Conservation (phyloP, 2,329 filamentous ascomycete genomes). For the Pseudonectria buxi region DNA sequence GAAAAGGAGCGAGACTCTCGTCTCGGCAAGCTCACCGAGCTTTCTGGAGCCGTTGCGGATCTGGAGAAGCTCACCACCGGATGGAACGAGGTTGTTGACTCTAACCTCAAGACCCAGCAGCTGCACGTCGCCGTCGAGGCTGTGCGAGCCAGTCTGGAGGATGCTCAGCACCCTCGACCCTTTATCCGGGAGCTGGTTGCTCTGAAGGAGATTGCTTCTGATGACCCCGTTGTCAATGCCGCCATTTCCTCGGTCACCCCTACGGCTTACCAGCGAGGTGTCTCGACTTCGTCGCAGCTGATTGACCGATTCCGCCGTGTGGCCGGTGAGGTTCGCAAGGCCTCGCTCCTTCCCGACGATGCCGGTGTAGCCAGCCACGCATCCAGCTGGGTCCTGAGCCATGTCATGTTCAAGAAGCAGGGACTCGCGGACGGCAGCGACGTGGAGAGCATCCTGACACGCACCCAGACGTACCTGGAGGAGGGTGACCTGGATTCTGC, state of each 20-base stretch:
- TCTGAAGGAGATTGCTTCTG: constrained; percentile 81
- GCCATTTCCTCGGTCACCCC: constrained; percentile 97
- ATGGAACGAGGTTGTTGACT: constrained; percentile 87
- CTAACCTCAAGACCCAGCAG: constrained; percentile 89
- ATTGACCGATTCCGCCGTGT: constrained; percentile 96
- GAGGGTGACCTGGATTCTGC: constrained; percentile 89
- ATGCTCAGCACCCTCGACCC: constrained; percentile 63
- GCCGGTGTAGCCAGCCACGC: constrained; percentile 93
- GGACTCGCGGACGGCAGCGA: constrained; percentile 77
- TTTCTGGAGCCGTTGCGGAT: constrained; percentile 70
- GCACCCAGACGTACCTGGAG: constrained; percentile 85
- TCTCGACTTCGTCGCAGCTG: constrained; percentile 75
- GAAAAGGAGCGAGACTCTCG: constrained; percentile 84
- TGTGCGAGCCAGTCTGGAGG: constrained; percentile 75
- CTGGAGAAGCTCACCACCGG: constrained; percentile 81
- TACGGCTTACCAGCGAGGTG: constrained; percentile 82
- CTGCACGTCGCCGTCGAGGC: constrained; percentile 93
- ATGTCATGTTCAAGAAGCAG: constrained; percentile 93
- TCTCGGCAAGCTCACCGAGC: constrained; percentile 75
- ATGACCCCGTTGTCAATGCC: constrained; percentile 80
- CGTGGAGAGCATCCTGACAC: constrained; percentile 85
- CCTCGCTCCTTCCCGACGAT: constrained; percentile 82
- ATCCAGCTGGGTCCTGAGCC: constrained; percentile 81
- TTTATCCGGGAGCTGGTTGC: constrained; percentile 92
- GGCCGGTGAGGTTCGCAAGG: constrained; percentile 87